phyloP scores from a whole-genome alignment of 768 basidiomycete genomes.

The Cyclocybe cylindracea region DNA sequence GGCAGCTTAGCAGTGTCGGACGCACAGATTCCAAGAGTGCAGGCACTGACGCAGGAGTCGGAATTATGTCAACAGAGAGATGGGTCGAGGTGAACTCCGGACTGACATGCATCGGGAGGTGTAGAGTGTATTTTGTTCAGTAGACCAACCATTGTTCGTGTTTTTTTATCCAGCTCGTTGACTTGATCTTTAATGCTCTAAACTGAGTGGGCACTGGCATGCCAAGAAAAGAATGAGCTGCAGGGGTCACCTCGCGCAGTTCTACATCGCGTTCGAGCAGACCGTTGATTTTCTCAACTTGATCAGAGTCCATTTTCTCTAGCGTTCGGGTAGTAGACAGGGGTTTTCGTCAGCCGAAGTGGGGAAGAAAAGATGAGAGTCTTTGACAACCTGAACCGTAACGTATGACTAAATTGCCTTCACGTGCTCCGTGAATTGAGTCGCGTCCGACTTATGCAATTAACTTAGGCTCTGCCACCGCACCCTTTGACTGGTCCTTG shows the following conservation, averaged over 20 bases:
- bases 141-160: slow-evolving; percentile 69
- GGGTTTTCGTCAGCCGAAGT: no score
- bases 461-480: no score
- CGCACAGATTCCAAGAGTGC: slow-evolving; percentile 56
- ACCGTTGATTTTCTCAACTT: slow-evolving; percentile 57
- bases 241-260: slow-evolving; percentile 57
- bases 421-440: not conserved
- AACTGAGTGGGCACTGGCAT: not conserved
- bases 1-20: slow-evolving; percentile 57
- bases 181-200: slow-evolving; percentile 85
- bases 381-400: no score
- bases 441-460: not conserved
- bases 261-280: slow-evolving; percentile 66
- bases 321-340: not conserved
- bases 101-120: slow-evolving; percentile 55
- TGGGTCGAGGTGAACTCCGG: slow-evolving; percentile 2
- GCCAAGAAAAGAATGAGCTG: not conserved
- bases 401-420: not conserved
- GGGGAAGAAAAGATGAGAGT: no score
- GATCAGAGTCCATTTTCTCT: slow-evolving; percentile 51
- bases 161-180: slow-evolving; percentile 72
- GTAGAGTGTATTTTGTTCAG: slow-evolving; percentile 84
- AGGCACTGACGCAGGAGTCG: slow-evolving; percentile 46
- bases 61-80: not conserved
- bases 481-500: not conserved